Conservation (phyloP, 768 basidiomycete genomes). For the Grammothele lineata region DNA sequence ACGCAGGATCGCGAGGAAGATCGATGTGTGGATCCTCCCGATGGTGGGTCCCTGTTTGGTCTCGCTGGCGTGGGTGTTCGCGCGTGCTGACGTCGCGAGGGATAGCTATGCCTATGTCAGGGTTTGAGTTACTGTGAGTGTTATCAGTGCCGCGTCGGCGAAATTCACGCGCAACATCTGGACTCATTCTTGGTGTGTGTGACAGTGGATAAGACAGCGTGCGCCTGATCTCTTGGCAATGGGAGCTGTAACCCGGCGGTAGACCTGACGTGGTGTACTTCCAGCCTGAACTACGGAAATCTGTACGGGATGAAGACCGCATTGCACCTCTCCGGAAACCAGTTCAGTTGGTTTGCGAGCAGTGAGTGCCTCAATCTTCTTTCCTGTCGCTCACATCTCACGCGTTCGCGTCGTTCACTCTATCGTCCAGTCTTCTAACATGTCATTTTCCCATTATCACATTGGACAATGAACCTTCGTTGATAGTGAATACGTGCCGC, state of each 20-base stretch:
- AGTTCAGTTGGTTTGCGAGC: slow-evolving; percentile 18
- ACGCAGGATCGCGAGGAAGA: slow-evolving; percentile 20
- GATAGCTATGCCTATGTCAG: slow-evolving; percentile 26
- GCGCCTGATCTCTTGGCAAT: not conserved
- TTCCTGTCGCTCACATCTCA: not conserved
- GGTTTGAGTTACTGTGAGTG: slow-evolving; percentile 22
- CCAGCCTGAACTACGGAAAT: slow-evolving; percentile 25
- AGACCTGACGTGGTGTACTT: too few species aligned
- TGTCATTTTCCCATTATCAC: not conserved
- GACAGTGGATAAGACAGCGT: slow-evolving; percentile 30
- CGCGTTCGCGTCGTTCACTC: not conserved
- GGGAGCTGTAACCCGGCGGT: not conserved
- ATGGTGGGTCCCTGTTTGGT: slow-evolving; percentile 10
- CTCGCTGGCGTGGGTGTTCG: too few species aligned
- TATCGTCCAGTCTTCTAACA: slow-evolving; percentile 14
- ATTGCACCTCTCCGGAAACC: slow-evolving; percentile 8
- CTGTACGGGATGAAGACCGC: slow-evolving; percentile 28
- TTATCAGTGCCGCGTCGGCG: too few species aligned
- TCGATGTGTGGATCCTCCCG: slow-evolving; percentile 27
- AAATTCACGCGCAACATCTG: too few species aligned
- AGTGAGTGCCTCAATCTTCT: slow-evolving; percentile 1
- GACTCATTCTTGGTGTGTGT: too few species aligned
- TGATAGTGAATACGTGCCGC: too few species aligned
- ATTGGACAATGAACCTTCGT: too few species aligned
- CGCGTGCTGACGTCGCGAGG: not conserved